Evolutionary conservation across 257 asterid species (phyloP).

Genomic region (Ophiorrhiza pumila): DNA sequence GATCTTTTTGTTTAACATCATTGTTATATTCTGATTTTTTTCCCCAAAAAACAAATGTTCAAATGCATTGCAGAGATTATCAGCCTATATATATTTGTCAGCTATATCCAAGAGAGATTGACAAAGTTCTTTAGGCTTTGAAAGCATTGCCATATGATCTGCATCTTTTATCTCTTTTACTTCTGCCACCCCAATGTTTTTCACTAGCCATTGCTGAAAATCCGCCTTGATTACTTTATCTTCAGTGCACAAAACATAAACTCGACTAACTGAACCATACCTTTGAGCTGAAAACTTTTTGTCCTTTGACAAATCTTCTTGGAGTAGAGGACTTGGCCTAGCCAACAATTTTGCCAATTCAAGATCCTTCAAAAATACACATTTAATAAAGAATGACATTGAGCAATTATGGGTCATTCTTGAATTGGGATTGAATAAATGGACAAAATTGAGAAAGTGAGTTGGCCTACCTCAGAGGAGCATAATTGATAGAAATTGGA

Average conservation of each 20-base stretch:
- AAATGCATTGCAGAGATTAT: too few relatives aligned
- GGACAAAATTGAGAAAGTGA: too few relatives aligned
- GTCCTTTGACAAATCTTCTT: slow-evolving; percentile 32
- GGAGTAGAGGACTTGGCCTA: slow-evolving; percentile 42
- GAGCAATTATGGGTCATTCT: too few relatives aligned
- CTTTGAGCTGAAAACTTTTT: slow-evolving; percentile 32
- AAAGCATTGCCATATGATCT: slow-evolving; percentile 57
- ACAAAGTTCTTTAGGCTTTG: slow-evolving; percentile 32
- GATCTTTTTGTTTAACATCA: too few relatives aligned
- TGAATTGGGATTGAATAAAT: too few relatives aligned
- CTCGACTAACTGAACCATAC: slow-evolving; percentile 49
- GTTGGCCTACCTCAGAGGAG: slow-evolving; percentile 39
- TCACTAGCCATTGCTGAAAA: slow-evolving; percentile 48
- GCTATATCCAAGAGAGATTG: slow-evolving; percentile 36
- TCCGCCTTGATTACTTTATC: slow-evolving; percentile 32
- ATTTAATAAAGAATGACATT: too few relatives aligned
- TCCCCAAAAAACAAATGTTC: too few relatives aligned
- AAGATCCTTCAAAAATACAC: slow-evolving; percentile 31
- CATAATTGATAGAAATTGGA: slow-evolving; percentile 34
- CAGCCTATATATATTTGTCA: background rate
- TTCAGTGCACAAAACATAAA: slow-evolving; percentile 29
- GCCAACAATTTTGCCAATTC: slow-evolving; percentile 37
- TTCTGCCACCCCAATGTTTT: slow-evolving; percentile 30
- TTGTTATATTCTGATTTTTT: too few relatives aligned
- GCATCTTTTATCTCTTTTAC: slow-evolving; percentile 36